phyloP scores from a whole-genome alignment of 495 filamentous ascomycete genomes.

The Glutinoglossum americanum region DNA sequence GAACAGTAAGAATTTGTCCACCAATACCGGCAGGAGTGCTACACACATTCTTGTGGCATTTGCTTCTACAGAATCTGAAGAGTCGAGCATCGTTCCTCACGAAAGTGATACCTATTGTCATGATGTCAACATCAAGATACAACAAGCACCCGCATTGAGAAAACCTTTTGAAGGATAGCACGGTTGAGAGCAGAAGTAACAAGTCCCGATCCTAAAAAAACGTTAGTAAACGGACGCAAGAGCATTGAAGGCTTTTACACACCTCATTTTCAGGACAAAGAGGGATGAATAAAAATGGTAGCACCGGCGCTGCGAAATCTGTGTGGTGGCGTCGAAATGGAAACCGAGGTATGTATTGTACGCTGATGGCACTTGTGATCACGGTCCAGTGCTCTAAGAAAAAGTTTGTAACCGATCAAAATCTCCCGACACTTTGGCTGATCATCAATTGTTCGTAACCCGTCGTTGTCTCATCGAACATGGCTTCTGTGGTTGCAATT shows the following conservation, averaged over 20 bases:
- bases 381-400: no score
- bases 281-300: background rate
- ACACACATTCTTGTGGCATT: conserved; percentile 72
- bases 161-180: conserved; percentile 59
- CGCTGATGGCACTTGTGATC: background rate
- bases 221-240: background rate
- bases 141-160: background rate
- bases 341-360: background rate
- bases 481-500: conserved; percentile 55
- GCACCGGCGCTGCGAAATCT: background rate
- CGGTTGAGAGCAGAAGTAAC: conserved; percentile 75
- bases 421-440: background rate
- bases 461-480: conserved; percentile 16
- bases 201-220: conserved; percentile 55
- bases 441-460: background rate
- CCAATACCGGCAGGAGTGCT: background rate
- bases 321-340: background rate
- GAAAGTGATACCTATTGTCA: conserved; percentile 45
- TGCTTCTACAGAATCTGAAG: conserved; percentile 60
- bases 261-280: background rate
- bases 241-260: background rate
- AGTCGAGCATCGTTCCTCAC: conserved; percentile 58
- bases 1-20: background rate
- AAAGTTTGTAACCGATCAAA: no score
- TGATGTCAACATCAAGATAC: background rate